phyloP scores from a whole-genome alignment of 169 alveolate species.

The Cardiosporidium cionae region DNA sequence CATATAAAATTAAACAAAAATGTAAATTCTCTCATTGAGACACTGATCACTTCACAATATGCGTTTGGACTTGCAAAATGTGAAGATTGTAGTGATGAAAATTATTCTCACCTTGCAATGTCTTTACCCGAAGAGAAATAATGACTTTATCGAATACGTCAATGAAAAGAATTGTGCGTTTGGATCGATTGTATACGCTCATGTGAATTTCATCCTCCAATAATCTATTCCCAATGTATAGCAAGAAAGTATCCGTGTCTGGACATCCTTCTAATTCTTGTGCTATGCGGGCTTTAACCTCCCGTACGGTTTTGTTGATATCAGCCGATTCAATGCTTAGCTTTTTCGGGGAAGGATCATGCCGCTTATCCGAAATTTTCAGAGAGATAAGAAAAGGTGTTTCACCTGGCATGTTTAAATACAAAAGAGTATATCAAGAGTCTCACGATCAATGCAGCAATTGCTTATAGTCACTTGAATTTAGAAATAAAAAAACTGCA shows the following conservation, averaged over 20 bases:
- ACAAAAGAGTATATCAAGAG: too few relatives aligned
- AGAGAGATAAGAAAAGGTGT: too few relatives aligned
- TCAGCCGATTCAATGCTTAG: not conserved
- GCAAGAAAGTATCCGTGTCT: not conserved
- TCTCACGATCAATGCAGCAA: too few relatives aligned
- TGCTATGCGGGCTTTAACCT: not conserved
- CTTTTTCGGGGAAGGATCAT: not conserved
- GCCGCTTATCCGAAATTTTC: not conserved
- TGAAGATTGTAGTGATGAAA: too few relatives aligned
- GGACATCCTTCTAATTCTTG: not conserved
- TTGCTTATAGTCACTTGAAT: too few relatives aligned
- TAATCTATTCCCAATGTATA: not conserved
- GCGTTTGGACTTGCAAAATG: too few relatives aligned
- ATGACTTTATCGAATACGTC: not conserved
- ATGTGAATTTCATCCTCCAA: not conserved
- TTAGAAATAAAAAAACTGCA: too few relatives aligned
- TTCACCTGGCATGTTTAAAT: too few relatives aligned
- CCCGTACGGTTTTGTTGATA: not conserved
- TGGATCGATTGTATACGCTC: not conserved
- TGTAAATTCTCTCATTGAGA: too few relatives aligned
- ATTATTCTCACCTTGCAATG: not conserved
- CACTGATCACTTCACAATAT: too few relatives aligned
- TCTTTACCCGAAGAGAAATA: not conserved
- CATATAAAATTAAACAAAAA: too few relatives aligned
- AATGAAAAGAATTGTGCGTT: not conserved